Conservation (phyloP, 495 filamentous ascomycete genomes). For the Oidiodendron maius region DNA sequence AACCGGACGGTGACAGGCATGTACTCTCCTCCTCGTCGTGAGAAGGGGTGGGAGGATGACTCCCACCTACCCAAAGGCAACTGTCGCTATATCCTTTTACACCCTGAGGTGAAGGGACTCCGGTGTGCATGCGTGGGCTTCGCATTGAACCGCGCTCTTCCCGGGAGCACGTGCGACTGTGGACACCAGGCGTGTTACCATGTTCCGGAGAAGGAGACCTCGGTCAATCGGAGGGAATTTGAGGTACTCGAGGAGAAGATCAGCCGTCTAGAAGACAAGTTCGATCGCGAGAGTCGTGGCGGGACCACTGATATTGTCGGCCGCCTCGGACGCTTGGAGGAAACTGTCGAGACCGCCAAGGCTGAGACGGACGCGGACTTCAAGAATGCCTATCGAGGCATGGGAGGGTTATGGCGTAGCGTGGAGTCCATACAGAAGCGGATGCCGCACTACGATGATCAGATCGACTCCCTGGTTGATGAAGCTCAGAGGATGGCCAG, state of each 20-base stretch:
- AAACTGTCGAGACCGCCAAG: conserved; percentile 42
- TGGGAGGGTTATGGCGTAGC: conserved; percentile 43
- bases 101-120: conserved; percentile 46
- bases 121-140: conserved; percentile 51
- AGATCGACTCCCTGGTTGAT: conserved; percentile 37
- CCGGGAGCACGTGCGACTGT: conserved; percentile 46
- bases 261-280: conserved; percentile 39
- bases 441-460: conserved; percentile 34
- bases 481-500: conserved; percentile 35
- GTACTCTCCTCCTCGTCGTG: conserved; percentile 23
- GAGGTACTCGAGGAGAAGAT: conserved; percentile 41
- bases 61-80: conserved; percentile 43
- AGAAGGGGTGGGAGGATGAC: conserved; percentile 19
- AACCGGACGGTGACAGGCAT: conserved; percentile 14
- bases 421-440: conserved; percentile 39
- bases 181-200: conserved; percentile 52
- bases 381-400: conserved; percentile 42
- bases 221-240: conserved; percentile 31
- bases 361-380: conserved; percentile 42
- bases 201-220: conserved; percentile 30
- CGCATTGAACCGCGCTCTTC: conserved; percentile 42
- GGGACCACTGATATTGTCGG: conserved; percentile 33
- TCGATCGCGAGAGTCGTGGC: conserved; percentile 32
- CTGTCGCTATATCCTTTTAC: conserved; percentile 48
- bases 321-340: conserved; percentile 42